These are phyloP conservation scores for sorghum (Sorghum bicolor) DNA, from an alignment of 176 grass and related monocot species.

Conservation along the genomic window Sorghum_bicolor_NCBIv3 NC_012876.2:64804001-64804500, in stretches of 20 bases:
- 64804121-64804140: constrained; percentile 75
- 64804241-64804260: constrained; percentile 72
- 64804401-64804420: constrained; percentile 94
- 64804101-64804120: constrained; percentile 80
- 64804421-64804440: constrained; percentile 75
- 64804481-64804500: constrained; percentile 78
- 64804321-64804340: neutral
- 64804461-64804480: constrained; percentile 82
- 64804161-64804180: neutral
- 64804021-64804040: constrained; percentile 78
- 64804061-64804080: constrained; percentile 77
- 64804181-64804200: neutral
- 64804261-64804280: constrained; percentile 71
- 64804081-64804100: constrained; percentile 77
- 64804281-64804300: constrained; percentile 68
- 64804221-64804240: constrained; percentile 62
- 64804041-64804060: constrained; percentile 61
- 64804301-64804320: constrained; percentile 14
- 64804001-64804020: constrained; percentile 79
- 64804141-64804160: neutral
- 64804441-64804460: constrained; percentile 76
- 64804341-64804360: neutral
- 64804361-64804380: neutral
- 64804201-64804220: neutral
- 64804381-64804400: constrained; percentile 60